Percentiles rank a stretch among this genome's conserved stretches.
These are phyloP conservation scores for Strigomonas galati DNA, from an alignment of 208 protist genomes.

Conservation along the genomic window DNA sequence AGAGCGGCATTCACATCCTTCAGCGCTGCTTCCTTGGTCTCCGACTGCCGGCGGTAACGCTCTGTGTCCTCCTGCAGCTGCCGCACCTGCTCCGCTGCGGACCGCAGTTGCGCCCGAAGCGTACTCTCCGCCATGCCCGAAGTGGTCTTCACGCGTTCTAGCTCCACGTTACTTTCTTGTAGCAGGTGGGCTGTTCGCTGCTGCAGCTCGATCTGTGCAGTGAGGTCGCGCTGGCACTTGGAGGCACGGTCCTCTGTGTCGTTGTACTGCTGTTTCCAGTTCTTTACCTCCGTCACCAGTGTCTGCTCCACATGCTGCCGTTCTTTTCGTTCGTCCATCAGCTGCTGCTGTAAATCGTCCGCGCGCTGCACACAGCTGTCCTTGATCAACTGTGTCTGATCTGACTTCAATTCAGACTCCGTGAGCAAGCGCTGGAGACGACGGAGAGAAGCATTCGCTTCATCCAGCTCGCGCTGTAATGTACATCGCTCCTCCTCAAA, in stretches of 20 bases:
- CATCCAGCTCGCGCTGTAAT: neutral
- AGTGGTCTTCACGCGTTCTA: constrained; percentile 8
- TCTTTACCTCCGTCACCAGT: constrained; percentile 14
- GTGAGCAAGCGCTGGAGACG: neutral
- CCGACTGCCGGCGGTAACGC: constrained; percentile 14
- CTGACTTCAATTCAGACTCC: constrained; percentile 1
- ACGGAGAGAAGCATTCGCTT: neutral
- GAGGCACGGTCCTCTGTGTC: constrained; percentile 25
- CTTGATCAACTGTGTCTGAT: neutral
- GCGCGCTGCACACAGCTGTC: neutral
- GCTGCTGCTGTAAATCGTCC: constrained; percentile 1
- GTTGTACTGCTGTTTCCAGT: constrained; percentile 8
- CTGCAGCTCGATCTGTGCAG: constrained; percentile 22
- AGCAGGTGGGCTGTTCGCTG: constrained; percentile 17
- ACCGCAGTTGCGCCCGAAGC: constrained; percentile 7
- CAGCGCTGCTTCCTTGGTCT: constrained; percentile 26
- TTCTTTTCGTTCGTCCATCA: neutral
- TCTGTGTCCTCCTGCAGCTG: constrained; percentile 26
- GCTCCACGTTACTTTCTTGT: constrained; percentile 19
- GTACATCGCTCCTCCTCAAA: constrained; percentile 9
- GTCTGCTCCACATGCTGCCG: constrained; percentile 17
- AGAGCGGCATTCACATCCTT: constrained; percentile 20
- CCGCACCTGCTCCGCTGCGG: constrained; percentile 22
- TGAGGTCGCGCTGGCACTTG: constrained; percentile 15
- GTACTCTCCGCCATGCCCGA: constrained; percentile 13